phyloP scores from a whole-genome alignment of 2,329 filamentous ascomycete genomes.

The Scytalidium lignicola region DNA sequence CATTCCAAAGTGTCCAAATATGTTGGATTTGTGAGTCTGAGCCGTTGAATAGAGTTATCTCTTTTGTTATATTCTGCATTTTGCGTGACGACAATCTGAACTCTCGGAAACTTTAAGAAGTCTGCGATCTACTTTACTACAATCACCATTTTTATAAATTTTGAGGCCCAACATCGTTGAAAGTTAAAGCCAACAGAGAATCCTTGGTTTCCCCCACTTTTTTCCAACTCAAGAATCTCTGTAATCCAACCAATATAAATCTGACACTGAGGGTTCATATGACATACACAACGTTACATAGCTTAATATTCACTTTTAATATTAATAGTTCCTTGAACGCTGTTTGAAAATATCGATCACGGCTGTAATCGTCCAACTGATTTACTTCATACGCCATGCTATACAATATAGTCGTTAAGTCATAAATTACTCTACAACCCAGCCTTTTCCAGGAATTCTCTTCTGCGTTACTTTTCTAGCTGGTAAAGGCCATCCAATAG shows the following conservation, averaged over 20 bases:
- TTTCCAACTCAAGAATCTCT: neutral
- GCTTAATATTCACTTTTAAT: too few relatives aligned
- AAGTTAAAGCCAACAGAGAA: too few relatives aligned
- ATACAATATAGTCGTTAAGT: neutral
- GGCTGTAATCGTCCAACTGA: too few relatives aligned
- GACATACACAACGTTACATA: neutral
- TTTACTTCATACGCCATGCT: neutral
- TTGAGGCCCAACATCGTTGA: too few relatives aligned
- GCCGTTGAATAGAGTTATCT: neutral
- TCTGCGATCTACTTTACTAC: too few relatives aligned
- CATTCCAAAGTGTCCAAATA: neutral
- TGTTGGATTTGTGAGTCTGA: neutral
- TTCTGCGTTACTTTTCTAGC: constrained; percentile 79
- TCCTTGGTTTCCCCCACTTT: neutral
- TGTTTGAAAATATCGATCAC: too few relatives aligned
- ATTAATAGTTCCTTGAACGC: too few relatives aligned
- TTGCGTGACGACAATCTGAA: neutral
- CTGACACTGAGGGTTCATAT: neutral
- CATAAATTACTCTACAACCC: constrained; percentile 45
- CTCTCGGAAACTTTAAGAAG: too few relatives aligned
- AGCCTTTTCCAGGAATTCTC: constrained; percentile 66
- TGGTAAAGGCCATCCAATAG: constrained; percentile 77
- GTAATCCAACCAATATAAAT: neutral
- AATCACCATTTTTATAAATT: too few relatives aligned
- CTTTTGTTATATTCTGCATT: neutral